Conservation (phyloP, 768 basidiomycete species). For the Bullera alba region DNA sequence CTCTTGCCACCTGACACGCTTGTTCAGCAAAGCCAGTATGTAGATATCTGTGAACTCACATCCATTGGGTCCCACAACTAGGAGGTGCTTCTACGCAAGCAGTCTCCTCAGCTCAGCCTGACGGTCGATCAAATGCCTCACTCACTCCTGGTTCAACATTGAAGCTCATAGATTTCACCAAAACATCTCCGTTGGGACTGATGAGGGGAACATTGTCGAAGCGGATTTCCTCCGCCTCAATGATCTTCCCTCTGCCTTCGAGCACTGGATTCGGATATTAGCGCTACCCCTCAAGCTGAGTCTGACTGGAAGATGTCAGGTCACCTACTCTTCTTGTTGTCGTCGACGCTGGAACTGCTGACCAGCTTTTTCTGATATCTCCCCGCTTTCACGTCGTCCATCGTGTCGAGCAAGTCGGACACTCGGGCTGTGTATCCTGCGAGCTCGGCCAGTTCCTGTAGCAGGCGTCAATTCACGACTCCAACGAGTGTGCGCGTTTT, state of each 20-base stretch:
- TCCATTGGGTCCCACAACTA: constrained; percentile 92
- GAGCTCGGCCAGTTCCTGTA: constrained; percentile 74
- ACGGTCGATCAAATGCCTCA: background rate
- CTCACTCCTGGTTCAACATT: constrained; percentile 76
- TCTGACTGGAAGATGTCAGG: background rate
- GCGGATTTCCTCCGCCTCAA: constrained; percentile 71
- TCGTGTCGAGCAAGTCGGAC: constrained; percentile 77
- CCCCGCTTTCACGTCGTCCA: constrained; percentile 74
- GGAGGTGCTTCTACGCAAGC: constrained; percentile 67
- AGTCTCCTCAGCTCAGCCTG: constrained; percentile 15
- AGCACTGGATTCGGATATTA: constrained; percentile 54
- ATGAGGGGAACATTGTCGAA: constrained; percentile 93
- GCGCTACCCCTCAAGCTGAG: too few relatives aligned
- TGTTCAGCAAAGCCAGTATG: background rate
- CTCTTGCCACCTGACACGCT: constrained; percentile 50
- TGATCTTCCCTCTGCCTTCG: constrained; percentile 65
- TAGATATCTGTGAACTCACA: constrained; percentile 18
- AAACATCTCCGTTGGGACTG: constrained; percentile 89
- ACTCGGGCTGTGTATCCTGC: constrained; percentile 94
- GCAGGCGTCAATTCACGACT: too few relatives aligned
- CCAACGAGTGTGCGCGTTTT: background rate
- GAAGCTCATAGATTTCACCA: constrained; percentile 78
- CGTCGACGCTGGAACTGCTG: constrained; percentile 63
- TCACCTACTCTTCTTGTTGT: constrained; percentile 65
- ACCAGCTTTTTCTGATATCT: constrained; percentile 84